Percentiles rank a stretch among this genome's conserved stretches.
phyloP scores from a whole-genome alignment of 2,329 filamentous ascomycete genomes.

The Fusarium transvaalense region DNA sequence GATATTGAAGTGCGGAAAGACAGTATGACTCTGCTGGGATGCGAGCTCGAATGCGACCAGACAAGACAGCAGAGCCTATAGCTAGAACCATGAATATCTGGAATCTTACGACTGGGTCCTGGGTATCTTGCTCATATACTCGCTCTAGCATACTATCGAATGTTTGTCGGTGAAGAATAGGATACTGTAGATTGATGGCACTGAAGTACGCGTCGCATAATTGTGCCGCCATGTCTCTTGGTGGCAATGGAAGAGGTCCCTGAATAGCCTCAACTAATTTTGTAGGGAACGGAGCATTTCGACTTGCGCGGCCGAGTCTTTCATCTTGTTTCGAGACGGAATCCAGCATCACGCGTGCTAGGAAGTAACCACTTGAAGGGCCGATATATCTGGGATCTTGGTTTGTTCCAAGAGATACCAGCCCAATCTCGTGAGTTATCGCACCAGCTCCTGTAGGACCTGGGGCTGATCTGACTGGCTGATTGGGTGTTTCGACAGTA shows the following conservation, averaged over 20 bases:
- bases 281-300: constrained; percentile 38
- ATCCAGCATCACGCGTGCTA: constrained; percentile 63
- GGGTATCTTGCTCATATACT: constrained; percentile 51
- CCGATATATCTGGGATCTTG: constrained; percentile 66
- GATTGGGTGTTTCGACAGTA: constrained; percentile 7
- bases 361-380: constrained; percentile 67
- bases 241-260: constrained; percentile 51
- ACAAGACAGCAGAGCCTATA: constrained; percentile 61
- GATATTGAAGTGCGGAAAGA: constrained; percentile 59
- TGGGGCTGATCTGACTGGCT: constrained; percentile 26
- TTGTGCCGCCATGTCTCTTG: constrained; percentile 54
- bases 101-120: constrained; percentile 55
- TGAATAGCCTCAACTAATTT: constrained; percentile 52
- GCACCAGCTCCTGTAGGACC: constrained; percentile 39
- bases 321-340: constrained; percentile 50
- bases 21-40: constrained; percentile 64
- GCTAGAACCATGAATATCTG: constrained; percentile 67
- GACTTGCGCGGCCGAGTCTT: constrained; percentile 6
- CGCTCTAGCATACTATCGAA: constrained; percentile 56
- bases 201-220: constrained; percentile 63
- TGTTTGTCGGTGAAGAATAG: constrained; percentile 61
- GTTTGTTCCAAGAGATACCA: constrained; percentile 63
- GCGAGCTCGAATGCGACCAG: constrained; percentile 57
- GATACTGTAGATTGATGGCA: constrained; percentile 62
- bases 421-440: constrained; percentile 64